Evolutionary conservation across 2,329 filamentous ascomycete species (phyloP).

Genomic region (Epicoccum nigrum): DNA sequence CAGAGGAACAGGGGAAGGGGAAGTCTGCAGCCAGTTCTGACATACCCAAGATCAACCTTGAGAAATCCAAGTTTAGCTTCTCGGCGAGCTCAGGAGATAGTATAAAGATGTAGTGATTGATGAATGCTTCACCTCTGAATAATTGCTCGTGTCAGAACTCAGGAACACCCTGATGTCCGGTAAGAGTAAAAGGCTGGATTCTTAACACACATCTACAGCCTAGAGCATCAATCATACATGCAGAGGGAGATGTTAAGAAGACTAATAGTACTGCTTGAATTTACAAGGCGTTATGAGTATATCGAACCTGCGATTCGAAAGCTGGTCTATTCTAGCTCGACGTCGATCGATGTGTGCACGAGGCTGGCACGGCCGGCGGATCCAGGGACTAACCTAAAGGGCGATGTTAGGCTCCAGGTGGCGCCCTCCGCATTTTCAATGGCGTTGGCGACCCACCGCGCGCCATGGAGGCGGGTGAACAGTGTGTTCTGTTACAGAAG

Average conservation of each 20-base stretch:
- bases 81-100: constrained; percentile 23
- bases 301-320: no score
- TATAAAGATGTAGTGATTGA: neutral
- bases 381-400: constrained; percentile 6
- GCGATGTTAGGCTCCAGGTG: constrained; percentile 1
- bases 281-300: no score
- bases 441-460: neutral
- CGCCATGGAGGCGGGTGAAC: constrained; percentile 7
- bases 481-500: neutral
- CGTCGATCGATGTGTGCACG: neutral
- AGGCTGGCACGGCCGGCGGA: constrained; percentile 3
- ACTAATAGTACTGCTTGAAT: no score
- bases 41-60: neutral
- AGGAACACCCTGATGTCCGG: no score
- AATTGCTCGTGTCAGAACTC: no score
- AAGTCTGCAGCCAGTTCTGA: neutral
- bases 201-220: no score
- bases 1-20: neutral
- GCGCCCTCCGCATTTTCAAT: neutral
- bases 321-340: no score
- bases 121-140: no score
- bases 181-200: no score
- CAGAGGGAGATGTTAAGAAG: no score
- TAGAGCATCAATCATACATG: no score
- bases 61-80: constrained; percentile 12